These are phyloP conservation scores for Zygnema cylindricum DNA, from an alignment of 139 green algal genomes.

Conservation along the genomic window DNA sequence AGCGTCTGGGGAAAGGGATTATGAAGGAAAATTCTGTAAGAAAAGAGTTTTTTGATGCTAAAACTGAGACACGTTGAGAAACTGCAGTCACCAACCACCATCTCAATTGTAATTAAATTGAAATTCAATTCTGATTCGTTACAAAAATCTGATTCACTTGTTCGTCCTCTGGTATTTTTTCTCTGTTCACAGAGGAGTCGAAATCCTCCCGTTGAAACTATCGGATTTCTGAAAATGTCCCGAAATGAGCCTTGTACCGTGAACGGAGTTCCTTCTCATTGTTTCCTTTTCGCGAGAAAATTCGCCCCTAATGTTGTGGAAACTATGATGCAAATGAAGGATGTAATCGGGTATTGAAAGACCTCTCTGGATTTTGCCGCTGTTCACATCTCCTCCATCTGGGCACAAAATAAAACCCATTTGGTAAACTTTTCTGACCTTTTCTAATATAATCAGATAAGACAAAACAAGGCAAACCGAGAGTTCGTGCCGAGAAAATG, in stretches of 20 bases:
- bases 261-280: neutral
- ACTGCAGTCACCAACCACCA: neutral
- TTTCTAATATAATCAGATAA: too few relatives aligned
- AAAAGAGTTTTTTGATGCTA: neutral
- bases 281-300: conserved; percentile 41
- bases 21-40: neutral
- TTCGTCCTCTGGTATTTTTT: neutral
- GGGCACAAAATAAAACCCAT: neutral
- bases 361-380: too few relatives aligned
- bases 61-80: neutral
- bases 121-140: neutral
- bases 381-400: too few relatives aligned
- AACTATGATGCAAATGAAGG: neutral
- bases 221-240: conserved; percentile 26
- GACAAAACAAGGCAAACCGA: too few relatives aligned
- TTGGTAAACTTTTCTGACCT: too few relatives aligned
- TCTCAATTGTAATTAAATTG: neutral
- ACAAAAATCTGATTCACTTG: neutral
- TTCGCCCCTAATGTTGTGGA: neutral
- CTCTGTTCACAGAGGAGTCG: conserved; percentile 41
- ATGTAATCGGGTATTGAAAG: conserved; percentile 24
- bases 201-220: conserved; percentile 20
- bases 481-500: too few relatives aligned
- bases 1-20: neutral
- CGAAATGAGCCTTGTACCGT: conserved; percentile 32